Conservation (phyloP, 306 rosid species). For the Hippophae tibetana region DNA sequence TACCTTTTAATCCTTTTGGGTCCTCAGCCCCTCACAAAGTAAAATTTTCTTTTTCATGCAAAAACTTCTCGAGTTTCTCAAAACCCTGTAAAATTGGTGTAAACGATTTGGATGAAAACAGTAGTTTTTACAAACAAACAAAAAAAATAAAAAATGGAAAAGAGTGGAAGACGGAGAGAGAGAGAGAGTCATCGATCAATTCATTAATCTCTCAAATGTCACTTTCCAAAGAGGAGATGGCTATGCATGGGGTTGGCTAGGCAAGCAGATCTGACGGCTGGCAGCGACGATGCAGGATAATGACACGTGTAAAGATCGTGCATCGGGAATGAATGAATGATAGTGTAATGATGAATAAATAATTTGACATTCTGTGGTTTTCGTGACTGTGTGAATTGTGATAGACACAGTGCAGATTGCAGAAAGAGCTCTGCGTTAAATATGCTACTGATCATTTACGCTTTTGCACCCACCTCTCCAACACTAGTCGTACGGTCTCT, state of each 20-base stretch:
- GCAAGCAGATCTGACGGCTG: conserved; percentile 54
- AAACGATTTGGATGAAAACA: conserved; percentile 24
- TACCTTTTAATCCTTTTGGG: not conserved
- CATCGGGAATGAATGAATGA: conserved; percentile 44
- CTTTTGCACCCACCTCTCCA: not conserved
- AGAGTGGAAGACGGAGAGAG: too few species aligned
- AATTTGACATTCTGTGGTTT: conserved; percentile 34
- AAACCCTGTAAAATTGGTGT: not conserved
- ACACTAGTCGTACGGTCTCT: not conserved
- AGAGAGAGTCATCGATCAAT: conserved; percentile 31
- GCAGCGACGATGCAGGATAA: conserved; percentile 24
- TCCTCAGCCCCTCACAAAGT: not conserved
- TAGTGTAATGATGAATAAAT: conserved; percentile 80
- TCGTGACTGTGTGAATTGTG: not conserved
- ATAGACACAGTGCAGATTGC: not conserved
- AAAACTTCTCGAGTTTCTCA: conserved; percentile 45
- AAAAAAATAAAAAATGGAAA: too few species aligned
- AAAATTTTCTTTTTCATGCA: conserved; percentile 18
- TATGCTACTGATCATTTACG: not conserved
- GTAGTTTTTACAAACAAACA: too few species aligned
- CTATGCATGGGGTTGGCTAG: not conserved
- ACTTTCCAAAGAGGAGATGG: conserved; percentile 17
- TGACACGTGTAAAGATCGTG: conserved; percentile 45
- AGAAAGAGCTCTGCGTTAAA: not conserved
- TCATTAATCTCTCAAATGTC: conserved; percentile 33